Conservation (phyloP, 768 basidiomycete species). For the Lactarius evosmus region DNA sequence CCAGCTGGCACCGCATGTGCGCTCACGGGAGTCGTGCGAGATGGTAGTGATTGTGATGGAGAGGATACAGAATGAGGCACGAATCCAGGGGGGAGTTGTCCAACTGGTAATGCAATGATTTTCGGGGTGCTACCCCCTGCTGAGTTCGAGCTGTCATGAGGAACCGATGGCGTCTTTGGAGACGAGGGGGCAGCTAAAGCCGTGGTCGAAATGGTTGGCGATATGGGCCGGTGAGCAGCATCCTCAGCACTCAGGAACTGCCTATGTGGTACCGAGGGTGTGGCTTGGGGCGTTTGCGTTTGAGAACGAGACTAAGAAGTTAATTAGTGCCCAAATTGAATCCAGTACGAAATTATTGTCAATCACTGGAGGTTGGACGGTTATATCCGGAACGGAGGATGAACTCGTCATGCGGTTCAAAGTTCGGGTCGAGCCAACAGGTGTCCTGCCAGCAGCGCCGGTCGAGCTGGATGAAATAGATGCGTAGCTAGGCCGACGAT, state of each 20-base stretch:
- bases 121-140: conserved; percentile 2
- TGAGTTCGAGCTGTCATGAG: not conserved
- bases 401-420: conserved; percentile 18
- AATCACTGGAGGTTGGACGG: conserved; percentile 21
- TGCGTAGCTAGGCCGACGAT: conserved; percentile 25
- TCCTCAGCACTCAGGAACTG: conserved; percentile 25
- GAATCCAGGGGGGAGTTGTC: conserved; percentile 26
- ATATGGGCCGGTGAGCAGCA: conserved; percentile 13
- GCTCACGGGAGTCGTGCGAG: not conserved
- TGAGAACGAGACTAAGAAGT: conserved; percentile 22
- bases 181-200: conserved; percentile 4
- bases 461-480: conserved; percentile 20
- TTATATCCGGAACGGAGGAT: conserved; percentile 23
- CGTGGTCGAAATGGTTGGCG: conserved; percentile 14
- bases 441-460: conserved; percentile 12
- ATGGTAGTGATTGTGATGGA: conserved; percentile 11
- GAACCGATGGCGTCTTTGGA: not conserved
- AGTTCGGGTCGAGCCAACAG: conserved; percentile 18
- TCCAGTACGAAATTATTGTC: not conserved
- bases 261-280: conserved; percentile 11
- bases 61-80: conserved; percentile 15
- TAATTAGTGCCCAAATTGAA: not conserved
- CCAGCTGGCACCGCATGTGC: not conserved
- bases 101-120: conserved; percentile 11
- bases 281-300: conserved; percentile 27